These are phyloP conservation scores for Eucommia ulmoides DNA, from an alignment of 257 asterid genomes.

Conservation along the genomic window DNA sequence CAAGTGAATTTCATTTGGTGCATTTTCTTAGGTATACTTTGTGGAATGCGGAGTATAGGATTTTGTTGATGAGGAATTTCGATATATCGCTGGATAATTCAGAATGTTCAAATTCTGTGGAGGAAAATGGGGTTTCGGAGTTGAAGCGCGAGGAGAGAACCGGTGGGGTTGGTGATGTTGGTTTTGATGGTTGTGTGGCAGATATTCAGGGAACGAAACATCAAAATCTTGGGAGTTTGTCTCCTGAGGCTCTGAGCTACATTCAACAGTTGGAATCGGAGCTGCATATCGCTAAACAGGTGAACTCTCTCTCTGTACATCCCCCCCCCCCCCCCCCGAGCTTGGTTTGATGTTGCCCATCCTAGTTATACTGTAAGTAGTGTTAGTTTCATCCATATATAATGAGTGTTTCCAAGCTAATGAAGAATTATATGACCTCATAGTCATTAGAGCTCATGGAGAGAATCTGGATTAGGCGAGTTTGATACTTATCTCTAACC, in stretches of 20 bases:
- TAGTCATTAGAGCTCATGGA: too few species aligned
- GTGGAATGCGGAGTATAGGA: slow-evolving; percentile 96
- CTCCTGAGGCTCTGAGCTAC: slow-evolving; percentile 50
- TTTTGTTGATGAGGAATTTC: slow-evolving; percentile 77
- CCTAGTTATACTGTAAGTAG: too few species aligned
- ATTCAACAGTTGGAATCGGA: slow-evolving; percentile 62
- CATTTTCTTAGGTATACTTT: slow-evolving; percentile 52
- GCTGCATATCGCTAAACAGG: slow-evolving; percentile 62
- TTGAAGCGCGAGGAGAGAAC: slow-evolving; percentile 31
- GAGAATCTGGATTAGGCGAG: too few species aligned
- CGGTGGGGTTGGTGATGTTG: slow-evolving; percentile 20
- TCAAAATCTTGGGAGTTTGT: slow-evolving; percentile 34
- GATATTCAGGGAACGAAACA: slow-evolving; percentile 18
- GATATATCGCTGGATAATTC: slow-evolving; percentile 34
- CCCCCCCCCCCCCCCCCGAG: too few species aligned
- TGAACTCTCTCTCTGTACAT: too few species aligned
- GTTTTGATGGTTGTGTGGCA: slow-evolving; percentile 20
- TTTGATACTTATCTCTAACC: too few species aligned
- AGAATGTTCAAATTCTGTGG: slow-evolving; percentile 10
- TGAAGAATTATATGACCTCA: too few species aligned
- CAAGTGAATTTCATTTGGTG: background rate
- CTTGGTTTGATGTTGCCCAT: too few species aligned
- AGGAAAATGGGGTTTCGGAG: slow-evolving; percentile 21
- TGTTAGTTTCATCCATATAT: too few species aligned
- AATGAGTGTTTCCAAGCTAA: too few species aligned